phyloP scores from a whole-genome alignment of 2,329 filamentous ascomycete genomes.

The Penicillium sclerotigenum region DNA sequence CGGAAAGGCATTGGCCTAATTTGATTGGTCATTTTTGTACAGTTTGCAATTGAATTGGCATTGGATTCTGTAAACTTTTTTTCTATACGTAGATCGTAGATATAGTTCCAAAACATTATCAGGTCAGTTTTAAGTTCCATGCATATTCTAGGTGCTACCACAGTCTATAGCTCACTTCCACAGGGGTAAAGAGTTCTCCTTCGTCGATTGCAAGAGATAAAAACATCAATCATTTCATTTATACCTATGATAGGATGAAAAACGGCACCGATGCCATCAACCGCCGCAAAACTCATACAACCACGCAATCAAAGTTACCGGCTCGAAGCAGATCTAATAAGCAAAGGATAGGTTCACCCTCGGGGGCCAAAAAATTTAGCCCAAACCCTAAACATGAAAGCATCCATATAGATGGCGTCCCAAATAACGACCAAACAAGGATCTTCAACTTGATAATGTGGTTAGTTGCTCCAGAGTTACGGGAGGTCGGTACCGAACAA shows the following conservation, averaged over 20 bases:
- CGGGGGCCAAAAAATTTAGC: neutral
- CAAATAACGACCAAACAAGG: neutral
- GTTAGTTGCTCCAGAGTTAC: neutral
- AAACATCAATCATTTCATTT: neutral
- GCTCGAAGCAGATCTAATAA: neutral
- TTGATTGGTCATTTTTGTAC: constrained; percentile 15
- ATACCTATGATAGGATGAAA: neutral
- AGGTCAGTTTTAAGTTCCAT: neutral
- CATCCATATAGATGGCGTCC: neutral
- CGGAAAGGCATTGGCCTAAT: constrained; percentile 5
- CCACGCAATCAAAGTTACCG: neutral
- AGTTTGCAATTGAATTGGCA: constrained; percentile 10
- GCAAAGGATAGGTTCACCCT: neutral
- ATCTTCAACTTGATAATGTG: neutral
- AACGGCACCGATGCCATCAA: neutral
- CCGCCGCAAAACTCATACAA: neutral
- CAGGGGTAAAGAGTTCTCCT: neutral
- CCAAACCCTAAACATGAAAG: neutral
- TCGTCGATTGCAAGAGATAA: neutral
- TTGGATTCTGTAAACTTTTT: constrained; percentile 1
- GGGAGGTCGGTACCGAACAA: neutral
- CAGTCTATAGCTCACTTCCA: neutral
- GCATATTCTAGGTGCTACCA: neutral
- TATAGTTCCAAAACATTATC: too few relatives aligned
- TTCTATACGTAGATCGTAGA: neutral